A percentile compares a stretch with the other conserved stretches of the same genome.
These are phyloP conservation scores for Hypoxylon sp. DNA, from an alignment of 2,329 filamentous ascomycete species.

Conservation along the genomic window DNA sequence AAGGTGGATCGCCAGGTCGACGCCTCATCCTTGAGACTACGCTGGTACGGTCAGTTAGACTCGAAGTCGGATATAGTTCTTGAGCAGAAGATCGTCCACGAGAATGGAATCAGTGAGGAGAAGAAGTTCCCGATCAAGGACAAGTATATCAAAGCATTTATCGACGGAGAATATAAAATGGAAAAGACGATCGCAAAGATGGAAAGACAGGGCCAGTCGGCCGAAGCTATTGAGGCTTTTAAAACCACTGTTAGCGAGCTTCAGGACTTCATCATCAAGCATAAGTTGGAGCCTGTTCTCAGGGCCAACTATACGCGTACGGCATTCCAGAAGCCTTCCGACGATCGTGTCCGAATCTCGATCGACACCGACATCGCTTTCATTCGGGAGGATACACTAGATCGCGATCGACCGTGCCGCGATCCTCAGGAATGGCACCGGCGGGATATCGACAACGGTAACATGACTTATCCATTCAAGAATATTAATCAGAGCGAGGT, in stretches of 20 bases:
- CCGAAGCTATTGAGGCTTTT: conserved; percentile 77
- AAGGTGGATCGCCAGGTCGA: conserved; percentile 84
- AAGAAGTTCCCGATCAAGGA: conserved; percentile 89
- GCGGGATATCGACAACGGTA: conserved; percentile 85
- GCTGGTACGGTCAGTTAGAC: conserved; percentile 91
- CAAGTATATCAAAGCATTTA: conserved; percentile 91
- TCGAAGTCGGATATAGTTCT: conserved; percentile 84
- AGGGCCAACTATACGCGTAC: conserved; percentile 95
- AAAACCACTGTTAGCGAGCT: conserved; percentile 81
- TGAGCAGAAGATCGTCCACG: conserved; percentile 89
- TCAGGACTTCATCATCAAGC: conserved; percentile 82
- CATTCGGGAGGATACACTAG: conserved; percentile 83
- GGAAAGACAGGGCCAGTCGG: conserved; percentile 79
- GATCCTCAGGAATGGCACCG: conserved; percentile 93
- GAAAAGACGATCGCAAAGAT: conserved; percentile 93
- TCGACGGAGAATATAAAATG: conserved; percentile 90
- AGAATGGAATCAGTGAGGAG: conserved; percentile 83
- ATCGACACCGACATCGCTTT: conserved; percentile 94
- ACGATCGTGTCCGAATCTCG: conserved; percentile 90
- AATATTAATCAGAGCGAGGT: conserved; percentile 93
- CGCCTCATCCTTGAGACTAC: conserved; percentile 85
- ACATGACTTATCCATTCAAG: conserved; percentile 89
- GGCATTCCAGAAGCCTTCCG: conserved; percentile 95
- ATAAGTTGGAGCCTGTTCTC: conserved; percentile 85
- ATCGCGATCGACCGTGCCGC: conserved; percentile 87